phyloP scores from a whole-genome alignment of 495 filamentous ascomycete species.

The Beverwykella pulmonaria region DNA sequence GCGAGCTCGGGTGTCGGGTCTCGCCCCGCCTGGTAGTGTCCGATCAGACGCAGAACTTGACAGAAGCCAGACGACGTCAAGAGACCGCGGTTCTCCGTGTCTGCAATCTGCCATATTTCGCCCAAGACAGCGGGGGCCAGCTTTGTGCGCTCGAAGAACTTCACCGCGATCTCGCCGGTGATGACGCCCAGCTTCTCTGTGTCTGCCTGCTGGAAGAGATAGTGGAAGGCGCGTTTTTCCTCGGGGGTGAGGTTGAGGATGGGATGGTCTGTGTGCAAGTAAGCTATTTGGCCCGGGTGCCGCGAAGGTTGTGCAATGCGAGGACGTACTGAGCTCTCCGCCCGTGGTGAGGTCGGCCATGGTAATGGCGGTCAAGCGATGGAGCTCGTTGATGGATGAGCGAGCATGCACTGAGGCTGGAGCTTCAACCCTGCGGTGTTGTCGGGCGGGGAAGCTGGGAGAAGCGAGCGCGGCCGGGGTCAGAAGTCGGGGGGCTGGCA shows the following conservation, averaged over 20 bases:
- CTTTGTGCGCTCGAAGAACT: slow-evolving; percentile 96
- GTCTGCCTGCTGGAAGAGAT: slow-evolving; percentile 88
- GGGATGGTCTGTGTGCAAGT: slow-evolving; percentile 47
- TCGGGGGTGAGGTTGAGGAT: slow-evolving; percentile 86
- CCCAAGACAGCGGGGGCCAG: slow-evolving; percentile 82
- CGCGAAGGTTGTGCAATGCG: not conserved
- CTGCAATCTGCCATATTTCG: slow-evolving; percentile 99
- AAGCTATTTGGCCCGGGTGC: slow-evolving; percentile 9
- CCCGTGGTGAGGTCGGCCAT: slow-evolving; percentile 33
- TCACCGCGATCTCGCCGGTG: slow-evolving; percentile 92
- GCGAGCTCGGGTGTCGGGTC: slow-evolving; percentile 78
- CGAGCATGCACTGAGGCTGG: slow-evolving; percentile 39
- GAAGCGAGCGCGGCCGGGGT: slow-evolving; percentile 10
- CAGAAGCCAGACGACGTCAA: slow-evolving; percentile 90
- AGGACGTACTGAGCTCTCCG: slow-evolving; percentile 34
- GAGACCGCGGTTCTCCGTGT: slow-evolving; percentile 92
- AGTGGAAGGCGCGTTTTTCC: slow-evolving; percentile 89
- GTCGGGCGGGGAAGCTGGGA: slow-evolving; percentile 29
- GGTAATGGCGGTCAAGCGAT: slow-evolving; percentile 21
- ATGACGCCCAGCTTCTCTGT: slow-evolving; percentile 89
- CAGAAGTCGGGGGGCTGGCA: slow-evolving; percentile 25
- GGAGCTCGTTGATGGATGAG: slow-evolving; percentile 25
- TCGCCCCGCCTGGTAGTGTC: slow-evolving; percentile 86
- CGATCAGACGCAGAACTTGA: slow-evolving; percentile 88
- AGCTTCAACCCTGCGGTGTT: slow-evolving; percentile 34